Evolutionary conservation across 2,329 filamentous ascomycete species (phyloP).

Genomic region (Chrysoporthe deuterocubensis): DNA sequence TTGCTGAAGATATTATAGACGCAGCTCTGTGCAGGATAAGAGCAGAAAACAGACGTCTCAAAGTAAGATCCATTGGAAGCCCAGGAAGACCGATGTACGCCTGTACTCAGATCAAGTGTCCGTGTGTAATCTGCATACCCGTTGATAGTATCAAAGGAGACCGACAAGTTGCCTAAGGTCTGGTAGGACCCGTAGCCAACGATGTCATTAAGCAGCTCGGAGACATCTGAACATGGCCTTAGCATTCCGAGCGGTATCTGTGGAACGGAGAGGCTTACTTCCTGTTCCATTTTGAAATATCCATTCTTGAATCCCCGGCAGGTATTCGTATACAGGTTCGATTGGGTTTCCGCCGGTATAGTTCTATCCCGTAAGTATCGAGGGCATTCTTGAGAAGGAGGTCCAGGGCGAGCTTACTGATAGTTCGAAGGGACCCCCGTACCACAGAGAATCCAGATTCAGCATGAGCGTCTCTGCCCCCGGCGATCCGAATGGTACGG

Average conservation of each 20-base stretch:
- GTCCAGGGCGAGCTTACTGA: conserved; percentile 8
- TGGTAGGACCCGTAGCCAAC: conserved; percentile 50
- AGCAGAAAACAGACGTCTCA: conserved; percentile 48
- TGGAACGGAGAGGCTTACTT: conserved; percentile 35
- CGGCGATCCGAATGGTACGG: conserved; percentile 48
- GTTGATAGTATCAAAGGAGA: conserved; percentile 41
- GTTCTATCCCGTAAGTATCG: conserved; percentile 30
- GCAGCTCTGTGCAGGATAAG: conserved; percentile 44
- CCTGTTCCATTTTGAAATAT: conserved; percentile 55
- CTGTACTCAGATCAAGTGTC: conserved; percentile 48
- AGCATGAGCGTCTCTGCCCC: conserved; percentile 47
- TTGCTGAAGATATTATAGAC: conserved; percentile 30
- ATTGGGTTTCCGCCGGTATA: conserved; percentile 54
- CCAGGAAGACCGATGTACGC: conserved; percentile 43
- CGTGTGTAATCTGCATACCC: conserved; percentile 43
- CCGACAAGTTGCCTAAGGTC: conserved; percentile 51
- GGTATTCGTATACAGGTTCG: conserved; percentile 37
- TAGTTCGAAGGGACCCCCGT: conserved; percentile 52
- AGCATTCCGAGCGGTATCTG: neutral
- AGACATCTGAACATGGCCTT: conserved; percentile 36
- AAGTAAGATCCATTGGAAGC: conserved; percentile 40
- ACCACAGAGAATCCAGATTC: conserved; percentile 56
- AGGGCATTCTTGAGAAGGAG: neutral
- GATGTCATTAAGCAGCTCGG: conserved; percentile 43
- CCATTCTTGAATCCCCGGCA: conserved; percentile 48